phyloP scores from a whole-genome alignment of 2,329 filamentous ascomycete genomes.

The Dryadomyces quercus-mongolicae region DNA sequence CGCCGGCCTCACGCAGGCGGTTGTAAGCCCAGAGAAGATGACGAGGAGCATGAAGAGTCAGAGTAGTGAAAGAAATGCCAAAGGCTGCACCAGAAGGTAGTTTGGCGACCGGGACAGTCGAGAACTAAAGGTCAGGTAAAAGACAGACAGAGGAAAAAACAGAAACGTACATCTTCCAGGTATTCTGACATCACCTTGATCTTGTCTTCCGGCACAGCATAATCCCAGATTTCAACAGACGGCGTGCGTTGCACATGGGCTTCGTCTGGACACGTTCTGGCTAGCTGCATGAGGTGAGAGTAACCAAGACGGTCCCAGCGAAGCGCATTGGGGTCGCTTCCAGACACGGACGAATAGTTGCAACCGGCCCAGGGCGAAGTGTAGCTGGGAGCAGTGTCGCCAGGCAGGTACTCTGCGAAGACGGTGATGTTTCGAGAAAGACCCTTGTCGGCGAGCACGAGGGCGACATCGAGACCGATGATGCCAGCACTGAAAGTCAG shows the following conservation, averaged over 20 bases:
- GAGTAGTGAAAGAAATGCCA: constrained; percentile 22
- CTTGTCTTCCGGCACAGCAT: constrained; percentile 24
- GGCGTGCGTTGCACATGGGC: constrained; percentile 24
- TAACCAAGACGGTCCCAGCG: constrained; percentile 26
- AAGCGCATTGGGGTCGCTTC: constrained; percentile 26
- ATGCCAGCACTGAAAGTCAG: constrained; percentile 23
- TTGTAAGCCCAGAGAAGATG: constrained; percentile 21
- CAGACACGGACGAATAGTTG: constrained; percentile 32
- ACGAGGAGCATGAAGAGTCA: constrained; percentile 25
- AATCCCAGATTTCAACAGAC: constrained; percentile 29
- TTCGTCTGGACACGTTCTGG: constrained; percentile 17
- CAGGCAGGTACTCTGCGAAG: constrained; percentile 27
- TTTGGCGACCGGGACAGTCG: constrained; percentile 5
- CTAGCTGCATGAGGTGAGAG: constrained; percentile 22
- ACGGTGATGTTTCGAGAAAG: constrained; percentile 21
- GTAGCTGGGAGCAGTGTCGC: constrained; percentile 25
- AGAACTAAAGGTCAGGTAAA: not conserved
- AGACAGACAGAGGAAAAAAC: not conserved
- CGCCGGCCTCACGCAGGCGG: constrained; percentile 17
- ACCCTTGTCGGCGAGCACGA: constrained; percentile 23
- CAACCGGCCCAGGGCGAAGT: constrained; percentile 32
- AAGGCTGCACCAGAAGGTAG: constrained; percentile 21
- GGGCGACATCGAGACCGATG: constrained; percentile 26
- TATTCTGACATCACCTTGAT: constrained; percentile 27
- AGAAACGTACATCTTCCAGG: constrained; percentile 21